A percentile compares a stretch with the other conserved stretches of the same genome.
Conservation (phyloP, 768 basidiomycete genomes). For the Cytidiella melzeri region DNA sequence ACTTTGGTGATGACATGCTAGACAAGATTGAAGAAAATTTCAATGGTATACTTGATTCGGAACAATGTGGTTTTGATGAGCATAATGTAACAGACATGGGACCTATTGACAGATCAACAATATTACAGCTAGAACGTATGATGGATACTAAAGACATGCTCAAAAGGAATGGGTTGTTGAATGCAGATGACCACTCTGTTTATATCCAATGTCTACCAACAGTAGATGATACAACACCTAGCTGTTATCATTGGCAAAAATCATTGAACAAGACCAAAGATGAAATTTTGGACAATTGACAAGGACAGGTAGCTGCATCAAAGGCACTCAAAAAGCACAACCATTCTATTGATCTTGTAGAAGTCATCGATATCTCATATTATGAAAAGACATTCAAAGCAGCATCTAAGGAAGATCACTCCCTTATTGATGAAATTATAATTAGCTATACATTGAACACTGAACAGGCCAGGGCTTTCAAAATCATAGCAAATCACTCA, state of each 20-base stretch:
- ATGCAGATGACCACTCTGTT: neutral
- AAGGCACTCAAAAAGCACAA: neutral
- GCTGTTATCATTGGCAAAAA: neutral
- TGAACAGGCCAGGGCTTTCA: slow-evolving; percentile 17
- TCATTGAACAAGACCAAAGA: neutral
- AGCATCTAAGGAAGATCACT: neutral
- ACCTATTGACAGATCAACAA: neutral
- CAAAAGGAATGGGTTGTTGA: neutral
- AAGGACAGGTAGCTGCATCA: neutral
- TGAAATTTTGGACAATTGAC: neutral
- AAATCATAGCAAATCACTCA: slow-evolving; percentile 17
- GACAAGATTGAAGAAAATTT: neutral
- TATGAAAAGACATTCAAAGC: neutral
- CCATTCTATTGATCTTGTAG: neutral
- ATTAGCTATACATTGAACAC: slow-evolving; percentile 12
- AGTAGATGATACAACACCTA: neutral
- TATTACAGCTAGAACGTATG: neutral
- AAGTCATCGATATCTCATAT: slow-evolving; percentile 4
- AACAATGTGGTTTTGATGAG: neutral
- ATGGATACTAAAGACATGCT: slow-evolving; percentile 1
- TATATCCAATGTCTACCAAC: neutral
- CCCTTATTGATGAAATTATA: neutral
- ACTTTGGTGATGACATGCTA: neutral
- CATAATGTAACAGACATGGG: neutral
- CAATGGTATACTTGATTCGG: neutral